phyloP scores from a whole-genome alignment of 257 asterid genomes.

The Petrea volubilis region DNA sequence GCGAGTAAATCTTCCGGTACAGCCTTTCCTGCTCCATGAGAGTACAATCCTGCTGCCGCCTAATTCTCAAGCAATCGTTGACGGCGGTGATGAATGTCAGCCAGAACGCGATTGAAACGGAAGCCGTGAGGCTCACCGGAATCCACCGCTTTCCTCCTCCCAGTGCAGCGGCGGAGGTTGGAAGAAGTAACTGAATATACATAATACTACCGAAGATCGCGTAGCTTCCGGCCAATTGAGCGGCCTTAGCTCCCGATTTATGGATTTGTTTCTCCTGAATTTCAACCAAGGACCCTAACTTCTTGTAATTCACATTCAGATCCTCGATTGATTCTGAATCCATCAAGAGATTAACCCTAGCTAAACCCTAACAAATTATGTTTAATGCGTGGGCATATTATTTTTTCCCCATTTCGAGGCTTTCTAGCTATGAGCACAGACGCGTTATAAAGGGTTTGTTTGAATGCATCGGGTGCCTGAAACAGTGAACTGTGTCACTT shows the following conservation, averaged over 20 bases:
- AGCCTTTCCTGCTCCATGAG: not conserved
- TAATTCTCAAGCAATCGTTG: not conserved
- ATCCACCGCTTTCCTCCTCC: not conserved
- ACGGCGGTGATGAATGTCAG: not conserved
- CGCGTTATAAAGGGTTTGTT: too few relatives aligned
- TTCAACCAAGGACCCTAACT: not conserved
- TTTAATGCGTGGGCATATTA: too few relatives aligned
- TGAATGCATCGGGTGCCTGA: too few relatives aligned
- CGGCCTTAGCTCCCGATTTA: not conserved
- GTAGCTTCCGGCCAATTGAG: not conserved
- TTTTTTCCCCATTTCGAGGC: too few relatives aligned
- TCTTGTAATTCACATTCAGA: not conserved
- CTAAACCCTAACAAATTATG: too few relatives aligned
- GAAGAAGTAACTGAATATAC: not conserved
- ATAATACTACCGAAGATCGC: not conserved
- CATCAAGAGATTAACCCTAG: too few relatives aligned
- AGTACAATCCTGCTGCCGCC: not conserved
- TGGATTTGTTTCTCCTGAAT: not conserved
- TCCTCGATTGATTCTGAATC: not conserved
- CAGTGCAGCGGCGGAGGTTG: not conserved
- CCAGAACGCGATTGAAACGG: conserved; percentile 5
- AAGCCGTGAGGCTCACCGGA: not conserved
- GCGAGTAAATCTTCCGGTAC: not conserved
- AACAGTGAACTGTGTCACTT: too few relatives aligned
- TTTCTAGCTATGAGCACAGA: too few relatives aligned